Evolutionary conservation across 2,329 filamentous ascomycete species (phyloP).

Genomic region (Exophiala xenobiotica): DNA sequence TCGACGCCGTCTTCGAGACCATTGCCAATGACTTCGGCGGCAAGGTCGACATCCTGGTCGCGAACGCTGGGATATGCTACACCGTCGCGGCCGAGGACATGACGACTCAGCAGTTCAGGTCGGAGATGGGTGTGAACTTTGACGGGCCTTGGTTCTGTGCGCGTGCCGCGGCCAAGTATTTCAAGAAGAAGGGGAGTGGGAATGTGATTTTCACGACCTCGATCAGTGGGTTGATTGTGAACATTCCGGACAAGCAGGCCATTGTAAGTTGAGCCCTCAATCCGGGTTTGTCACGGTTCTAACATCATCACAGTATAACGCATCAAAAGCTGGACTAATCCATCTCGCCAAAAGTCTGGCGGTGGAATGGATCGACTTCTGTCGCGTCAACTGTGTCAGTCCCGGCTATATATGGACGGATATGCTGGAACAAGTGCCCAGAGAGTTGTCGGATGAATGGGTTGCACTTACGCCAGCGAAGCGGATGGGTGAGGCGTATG

Average conservation of each 20-base stretch:
- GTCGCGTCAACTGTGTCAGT: slow-evolving; percentile 41
- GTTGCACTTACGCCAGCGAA: slow-evolving; percentile 1
- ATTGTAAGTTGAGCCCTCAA: slow-evolving; percentile 36
- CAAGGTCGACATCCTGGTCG: slow-evolving; percentile 47
- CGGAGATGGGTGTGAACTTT: slow-evolving; percentile 56
- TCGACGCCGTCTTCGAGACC: slow-evolving; percentile 31
- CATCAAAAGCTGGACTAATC: slow-evolving; percentile 38
- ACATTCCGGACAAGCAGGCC: slow-evolving; percentile 53
- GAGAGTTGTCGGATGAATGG: slow-evolving; percentile 1
- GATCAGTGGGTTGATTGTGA: slow-evolving; percentile 53
- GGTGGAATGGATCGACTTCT: slow-evolving; percentile 40
- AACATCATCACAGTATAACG: slow-evolving; percentile 38
- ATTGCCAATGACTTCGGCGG: slow-evolving; percentile 42
- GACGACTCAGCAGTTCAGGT: slow-evolving; percentile 51
- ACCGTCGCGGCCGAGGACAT: slow-evolving; percentile 58
- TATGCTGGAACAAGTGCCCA: slow-evolving; percentile 15
- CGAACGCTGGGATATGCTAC: slow-evolving; percentile 52
- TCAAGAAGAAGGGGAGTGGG: slow-evolving; percentile 46
- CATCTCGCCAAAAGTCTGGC: slow-evolving; percentile 42
- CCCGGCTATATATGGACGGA: slow-evolving; percentile 44
- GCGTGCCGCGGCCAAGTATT: slow-evolving; percentile 47
- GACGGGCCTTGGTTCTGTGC: slow-evolving; percentile 50
- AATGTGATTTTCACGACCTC: slow-evolving; percentile 55
- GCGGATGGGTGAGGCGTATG: slow-evolving; percentile 1
- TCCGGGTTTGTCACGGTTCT: no score